Conservation (phyloP, 441 rosid genomes). For the Macaranga tanarius region DNA sequence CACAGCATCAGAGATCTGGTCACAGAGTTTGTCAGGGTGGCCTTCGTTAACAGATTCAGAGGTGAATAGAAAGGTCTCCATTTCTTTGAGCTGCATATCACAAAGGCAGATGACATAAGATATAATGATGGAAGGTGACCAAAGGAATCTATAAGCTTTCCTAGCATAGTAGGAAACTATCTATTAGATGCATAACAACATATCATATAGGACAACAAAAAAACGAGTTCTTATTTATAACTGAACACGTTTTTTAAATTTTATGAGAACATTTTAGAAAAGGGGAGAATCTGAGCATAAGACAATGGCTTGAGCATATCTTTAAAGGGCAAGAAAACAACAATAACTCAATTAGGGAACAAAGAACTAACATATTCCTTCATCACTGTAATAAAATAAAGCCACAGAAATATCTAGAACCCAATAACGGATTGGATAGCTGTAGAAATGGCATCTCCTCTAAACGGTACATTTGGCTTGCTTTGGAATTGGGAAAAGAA, state of each 20-base stretch:
- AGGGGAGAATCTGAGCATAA: background rate
- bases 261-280: background rate
- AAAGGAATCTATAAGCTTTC: background rate
- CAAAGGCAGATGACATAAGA: slow-evolving; percentile 8
- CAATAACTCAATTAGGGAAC: background rate
- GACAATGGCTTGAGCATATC: background rate
- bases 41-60: slow-evolving; percentile 82
- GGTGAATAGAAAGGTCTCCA: slow-evolving; percentile 75
- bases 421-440: background rate
- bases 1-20: slow-evolving; percentile 77
- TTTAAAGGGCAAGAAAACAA: background rate
- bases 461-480: background rate
- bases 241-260: slow-evolving; percentile 4
- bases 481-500: background rate
- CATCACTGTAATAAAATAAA: slow-evolving; percentile 7
- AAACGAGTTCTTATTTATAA: background rate
- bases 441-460: background rate
- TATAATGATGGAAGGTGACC: background rate
- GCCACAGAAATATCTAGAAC: slow-evolving; percentile 6
- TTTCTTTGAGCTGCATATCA: slow-evolving; percentile 36
- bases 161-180: background rate
- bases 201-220: slow-evolving; percentile 2
- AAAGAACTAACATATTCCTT: slow-evolving; percentile 23
- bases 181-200: background rate
- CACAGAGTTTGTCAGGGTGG: slow-evolving; percentile 80